Evolutionary conservation across 2,329 filamentous ascomycete genomes (phyloP), one percentile per base, ranked within the genome.

Genomic region (Trichoderma sp.): DNA sequence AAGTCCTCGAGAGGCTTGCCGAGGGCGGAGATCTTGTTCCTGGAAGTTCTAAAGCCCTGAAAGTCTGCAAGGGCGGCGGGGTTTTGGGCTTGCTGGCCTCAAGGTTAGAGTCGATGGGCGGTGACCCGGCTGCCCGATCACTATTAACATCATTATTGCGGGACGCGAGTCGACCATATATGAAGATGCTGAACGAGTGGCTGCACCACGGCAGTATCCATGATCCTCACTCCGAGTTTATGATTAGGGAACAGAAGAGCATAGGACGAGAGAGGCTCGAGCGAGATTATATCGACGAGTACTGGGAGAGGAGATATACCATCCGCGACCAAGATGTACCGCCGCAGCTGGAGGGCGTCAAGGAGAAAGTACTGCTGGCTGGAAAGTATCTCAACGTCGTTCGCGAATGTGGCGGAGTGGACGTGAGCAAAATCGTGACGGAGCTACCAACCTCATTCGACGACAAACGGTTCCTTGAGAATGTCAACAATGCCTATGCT

Each of bases 131-230:
- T 0, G 94, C 96, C 24, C 88, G 93, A 71, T 87, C 90, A 28
- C 81, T 99, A 24, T 85, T 99, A 13, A 96, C 93, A 13, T 91
- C 90, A 3, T 81, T 99, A 32, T 80, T 99, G 52, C 87, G 93
- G 68, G 95, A 98, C 79, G 91, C 95, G 1, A 97, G 94, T 75
- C 88, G 91, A 67, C 96, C 96, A 0, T 99, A 99, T 77, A 97
- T 98, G 94, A 87, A 87, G 52, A 99, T 99, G 96, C 83, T 99
- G 70, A 99, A 99, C 76, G 95, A 98, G 78, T 99, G 96, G 96
- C 83, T 99, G 18, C 96, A 99, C 76, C 95, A 97, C 76, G 96
- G 96, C 49, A 93, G 91, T 59, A 98, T 99, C 79, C 93, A 91
- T 75, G 96, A 99, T 77, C 93, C 94, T 0, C 95, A 98, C 78